Conservation (phyloP, 2,329 filamentous ascomycete species). For the Cladosporium sphaerospermum region DNA sequence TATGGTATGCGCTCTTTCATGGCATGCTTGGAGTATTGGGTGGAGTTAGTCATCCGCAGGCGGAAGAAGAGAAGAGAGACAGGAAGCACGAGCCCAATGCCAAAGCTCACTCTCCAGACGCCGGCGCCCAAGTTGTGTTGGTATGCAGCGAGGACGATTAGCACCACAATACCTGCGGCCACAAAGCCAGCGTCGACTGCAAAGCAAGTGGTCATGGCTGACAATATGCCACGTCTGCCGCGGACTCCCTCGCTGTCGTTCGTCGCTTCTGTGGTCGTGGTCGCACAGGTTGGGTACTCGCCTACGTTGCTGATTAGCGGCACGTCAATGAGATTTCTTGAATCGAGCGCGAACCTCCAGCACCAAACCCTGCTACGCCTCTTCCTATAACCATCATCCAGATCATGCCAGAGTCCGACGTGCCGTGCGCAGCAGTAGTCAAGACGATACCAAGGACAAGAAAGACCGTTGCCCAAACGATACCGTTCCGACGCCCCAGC, state of each 20-base stretch:
- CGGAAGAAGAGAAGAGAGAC: slow-evolving; percentile 63
- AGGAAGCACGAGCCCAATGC: slow-evolving; percentile 69
- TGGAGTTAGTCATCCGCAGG: slow-evolving; percentile 66
- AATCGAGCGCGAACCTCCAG: background rate
- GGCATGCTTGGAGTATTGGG: slow-evolving; percentile 65
- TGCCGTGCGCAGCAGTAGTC: slow-evolving; percentile 42
- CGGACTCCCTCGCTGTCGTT: slow-evolving; percentile 15
- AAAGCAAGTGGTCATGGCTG: slow-evolving; percentile 18
- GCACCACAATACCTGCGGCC: slow-evolving; percentile 68
- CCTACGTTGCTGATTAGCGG: background rate
- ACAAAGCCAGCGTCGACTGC: slow-evolving; percentile 74
- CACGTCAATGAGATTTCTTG: background rate
- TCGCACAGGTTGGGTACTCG: background rate
- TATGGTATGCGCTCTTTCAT: slow-evolving; percentile 54
- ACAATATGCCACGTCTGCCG: slow-evolving; percentile 15
- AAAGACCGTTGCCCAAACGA: slow-evolving; percentile 42
- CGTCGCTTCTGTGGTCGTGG: background rate
- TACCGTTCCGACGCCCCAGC: slow-evolving; percentile 45
- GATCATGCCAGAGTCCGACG: slow-evolving; percentile 40
- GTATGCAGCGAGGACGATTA: slow-evolving; percentile 41
- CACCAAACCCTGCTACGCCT: slow-evolving; percentile 34
- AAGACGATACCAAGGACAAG: slow-evolving; percentile 44
- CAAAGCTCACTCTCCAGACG: slow-evolving; percentile 76
- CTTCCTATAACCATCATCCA: slow-evolving; percentile 49
- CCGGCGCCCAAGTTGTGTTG: slow-evolving; percentile 54